Evolutionary conservation across 1,284 basidiomycete genomes (phyloP).

Genomic region (Tilletia indica): DNA sequence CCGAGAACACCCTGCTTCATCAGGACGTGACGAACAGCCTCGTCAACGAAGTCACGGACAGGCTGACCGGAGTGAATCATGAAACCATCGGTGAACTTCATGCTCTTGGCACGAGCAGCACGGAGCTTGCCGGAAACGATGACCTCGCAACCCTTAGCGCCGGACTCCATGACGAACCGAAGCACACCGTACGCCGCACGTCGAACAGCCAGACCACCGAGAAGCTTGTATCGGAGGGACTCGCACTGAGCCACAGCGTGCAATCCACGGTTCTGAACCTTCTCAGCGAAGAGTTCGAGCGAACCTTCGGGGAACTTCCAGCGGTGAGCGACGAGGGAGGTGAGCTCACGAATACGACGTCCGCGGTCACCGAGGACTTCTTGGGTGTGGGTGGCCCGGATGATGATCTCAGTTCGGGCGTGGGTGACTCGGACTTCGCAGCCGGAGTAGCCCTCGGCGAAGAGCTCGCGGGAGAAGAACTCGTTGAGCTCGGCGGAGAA

Average conservation of each 20-base stretch:
- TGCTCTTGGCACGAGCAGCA: constrained; percentile 98
- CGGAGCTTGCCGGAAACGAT: constrained; percentile 99
- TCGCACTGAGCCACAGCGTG: constrained; percentile 99
- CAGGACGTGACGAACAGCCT: constrained; percentile 96
- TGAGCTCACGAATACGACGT: constrained; percentile 97
- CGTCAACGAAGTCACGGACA: constrained; percentile 91
- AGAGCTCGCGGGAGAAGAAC: constrained; percentile 96
- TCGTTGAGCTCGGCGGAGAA: constrained; percentile 98
- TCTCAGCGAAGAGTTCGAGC: constrained; percentile 98
- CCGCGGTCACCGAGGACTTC: constrained; percentile 99
- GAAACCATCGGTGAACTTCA: constrained; percentile 99
- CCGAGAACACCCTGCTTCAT: constrained; percentile 98
- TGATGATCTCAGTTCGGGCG: constrained; percentile 99
- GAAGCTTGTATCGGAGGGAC: constrained; percentile 96
- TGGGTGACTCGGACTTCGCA: constrained; percentile 99
- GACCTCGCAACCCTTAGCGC: constrained; percentile 99
- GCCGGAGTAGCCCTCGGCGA: constrained; percentile 99
- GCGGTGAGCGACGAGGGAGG: constrained; percentile 95
- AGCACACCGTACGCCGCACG: constrained; percentile 99
- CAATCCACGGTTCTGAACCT: constrained; percentile 97
- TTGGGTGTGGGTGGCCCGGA: constrained; percentile 99
- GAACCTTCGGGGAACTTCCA: constrained; percentile 98
- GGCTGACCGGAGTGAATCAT: constrained; percentile 99
- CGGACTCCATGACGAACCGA: constrained; percentile 99
- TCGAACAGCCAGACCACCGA: constrained; percentile 98